Percentiles rank a stretch among this genome's conserved stretches.
phyloP scores from a whole-genome alignment of 495 filamentous ascomycete genomes.

The Choiromyces venosus region DNA sequence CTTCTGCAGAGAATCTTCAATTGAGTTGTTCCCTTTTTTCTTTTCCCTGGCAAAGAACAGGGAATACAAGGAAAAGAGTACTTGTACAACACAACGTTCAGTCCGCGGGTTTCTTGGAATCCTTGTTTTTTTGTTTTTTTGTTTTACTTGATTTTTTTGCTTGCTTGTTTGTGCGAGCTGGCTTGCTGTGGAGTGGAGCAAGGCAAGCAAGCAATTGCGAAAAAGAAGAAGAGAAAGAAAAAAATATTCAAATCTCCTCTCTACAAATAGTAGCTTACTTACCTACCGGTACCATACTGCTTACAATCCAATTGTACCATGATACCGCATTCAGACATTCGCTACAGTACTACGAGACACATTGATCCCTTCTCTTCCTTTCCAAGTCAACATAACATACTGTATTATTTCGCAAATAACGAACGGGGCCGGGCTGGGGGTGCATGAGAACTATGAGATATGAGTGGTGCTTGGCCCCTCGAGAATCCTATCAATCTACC shows the following conservation, averaged over 20 bases:
- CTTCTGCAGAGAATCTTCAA: not conserved
- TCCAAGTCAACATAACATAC: too few relatives aligned
- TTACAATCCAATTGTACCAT: not conserved
- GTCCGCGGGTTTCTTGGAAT: not conserved
- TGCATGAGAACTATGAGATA: too few relatives aligned
- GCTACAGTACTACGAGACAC: too few relatives aligned
- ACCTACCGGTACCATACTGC: not conserved
- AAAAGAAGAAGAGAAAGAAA: not conserved
- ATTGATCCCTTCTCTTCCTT: too few relatives aligned
- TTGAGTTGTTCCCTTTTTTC: not conserved
- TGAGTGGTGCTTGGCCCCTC: too few relatives aligned
- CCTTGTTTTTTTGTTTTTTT: not conserved
- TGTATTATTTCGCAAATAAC: too few relatives aligned
- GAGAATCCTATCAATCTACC: too few relatives aligned
- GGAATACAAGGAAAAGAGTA: too few relatives aligned
- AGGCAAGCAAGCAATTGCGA: not conserved
- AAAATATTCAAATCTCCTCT: not conserved
- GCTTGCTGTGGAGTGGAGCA: not conserved
- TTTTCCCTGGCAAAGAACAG: not conserved
- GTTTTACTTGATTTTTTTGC: not conserved
- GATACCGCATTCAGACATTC: not conserved
- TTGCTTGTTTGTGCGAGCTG: not conserved
- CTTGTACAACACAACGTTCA: too few relatives aligned
- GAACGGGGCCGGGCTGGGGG: too few relatives aligned
- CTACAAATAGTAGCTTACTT: not conserved